phyloP scores from a whole-genome alignment of 768 basidiomycete genomes.

The Clavulina sp. region DNA sequence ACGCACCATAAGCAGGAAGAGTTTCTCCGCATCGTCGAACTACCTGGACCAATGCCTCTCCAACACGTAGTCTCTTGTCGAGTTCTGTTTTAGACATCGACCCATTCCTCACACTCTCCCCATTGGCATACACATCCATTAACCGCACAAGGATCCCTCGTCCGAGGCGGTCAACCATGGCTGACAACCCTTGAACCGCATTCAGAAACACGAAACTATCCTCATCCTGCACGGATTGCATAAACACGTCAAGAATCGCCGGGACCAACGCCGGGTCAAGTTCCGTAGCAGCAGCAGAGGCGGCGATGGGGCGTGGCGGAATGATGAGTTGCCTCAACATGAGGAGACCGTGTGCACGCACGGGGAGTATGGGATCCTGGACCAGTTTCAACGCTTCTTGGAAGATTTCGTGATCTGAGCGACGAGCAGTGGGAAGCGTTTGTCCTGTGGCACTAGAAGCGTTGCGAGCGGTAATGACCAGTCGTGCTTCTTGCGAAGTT shows the following conservation, averaged over 20 bases:
- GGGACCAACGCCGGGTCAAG: conserved; percentile 52
- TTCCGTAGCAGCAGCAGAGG: not conserved
- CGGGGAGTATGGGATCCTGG: conserved; percentile 83
- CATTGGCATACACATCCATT: conserved; percentile 43
- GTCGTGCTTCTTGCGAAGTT: conserved; percentile 58
- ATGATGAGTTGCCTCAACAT: conserved; percentile 63
- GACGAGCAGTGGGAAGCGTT: conserved; percentile 10
- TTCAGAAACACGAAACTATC: conserved; percentile 94
- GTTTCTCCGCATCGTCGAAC: conserved; percentile 56
- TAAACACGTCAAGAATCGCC: conserved; percentile 72
- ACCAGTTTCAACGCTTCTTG: conserved; percentile 75
- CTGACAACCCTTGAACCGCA: conserved; percentile 77
- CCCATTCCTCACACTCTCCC: conserved; percentile 30
- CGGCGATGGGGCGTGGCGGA: conserved; percentile 13
- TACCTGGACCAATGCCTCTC: conserved; percentile 69
- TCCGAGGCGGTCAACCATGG: conserved; percentile 64
- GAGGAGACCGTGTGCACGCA: conserved; percentile 81
- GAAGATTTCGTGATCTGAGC: conserved; percentile 24
- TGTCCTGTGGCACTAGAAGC: conserved; percentile 21
- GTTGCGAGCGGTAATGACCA: conserved; percentile 66
- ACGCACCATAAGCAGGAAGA: conserved; percentile 50
- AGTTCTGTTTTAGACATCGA: conserved; percentile 34
- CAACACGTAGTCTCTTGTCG: conserved; percentile 57
- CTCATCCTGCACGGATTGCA: conserved; percentile 71
- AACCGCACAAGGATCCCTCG: conserved; percentile 51